Evolutionary conservation across 306 rosid genomes (phyloP), one percentile per base, ranked within the genome.

Genomic region (Inga leiocalycina): DNA sequence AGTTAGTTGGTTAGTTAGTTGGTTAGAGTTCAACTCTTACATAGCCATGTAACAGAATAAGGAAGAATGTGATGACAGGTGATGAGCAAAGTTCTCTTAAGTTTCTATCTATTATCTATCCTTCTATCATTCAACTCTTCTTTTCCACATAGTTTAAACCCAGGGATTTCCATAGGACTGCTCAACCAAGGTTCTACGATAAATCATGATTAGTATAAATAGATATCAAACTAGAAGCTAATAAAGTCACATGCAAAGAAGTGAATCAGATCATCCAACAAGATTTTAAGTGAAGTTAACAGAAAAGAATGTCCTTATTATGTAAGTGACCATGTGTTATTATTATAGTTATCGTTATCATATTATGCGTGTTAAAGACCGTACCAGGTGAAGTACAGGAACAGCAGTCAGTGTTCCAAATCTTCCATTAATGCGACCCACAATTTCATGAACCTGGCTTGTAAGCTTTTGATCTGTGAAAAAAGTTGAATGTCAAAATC

Each of bases 381-480:
- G 66, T 70, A 94, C 98, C 97, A 94, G 87, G 80, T 94, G 98
- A 88, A 92, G 94, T 83, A 94, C 92, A 15, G 98, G 98, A 83
- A 94, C 97, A 49, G 98, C 81, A 22, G 90, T 86, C 86, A 94
- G 76, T 32, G 93, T 61, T 81, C 98, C 98, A 61, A 94, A 94
- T 86, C 97, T 87, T 30, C 98, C 98, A 85, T 94, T 94, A 71
- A 94, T 94, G 78, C 97, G 94, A 43, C 97, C 97, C 85, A 94
- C 97, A 82, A 94, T 92, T 88, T 94, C 98, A 92, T 94, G 97
- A 79, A 94, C 98, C 88, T 94, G 97, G 80, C 98, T 94, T 54
- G 98, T 92, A 57, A 94, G 95, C 84, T 94, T 94, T 83, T 94
- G 97, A 84, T 94, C 98, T 94, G 97, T 77, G 75, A 70, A 83